These are phyloP conservation scores for Stagonosporopsis cucurbitacearum DNA, from an alignment of 2,329 filamentous ascomycete genomes.

Conservation along the genomic window DNA sequence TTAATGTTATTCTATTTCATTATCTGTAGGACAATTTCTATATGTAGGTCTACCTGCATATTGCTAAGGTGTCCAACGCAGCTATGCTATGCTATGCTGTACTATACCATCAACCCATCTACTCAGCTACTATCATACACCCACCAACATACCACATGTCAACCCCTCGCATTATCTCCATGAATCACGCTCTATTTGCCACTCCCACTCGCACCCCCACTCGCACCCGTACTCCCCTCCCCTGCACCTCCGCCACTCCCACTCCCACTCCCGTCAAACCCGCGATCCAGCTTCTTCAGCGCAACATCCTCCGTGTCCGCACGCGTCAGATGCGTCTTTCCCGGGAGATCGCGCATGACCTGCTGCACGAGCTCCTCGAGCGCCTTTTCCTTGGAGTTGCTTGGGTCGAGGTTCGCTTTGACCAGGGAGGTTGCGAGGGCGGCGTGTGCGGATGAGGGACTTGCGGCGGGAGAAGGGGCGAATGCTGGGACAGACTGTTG, in stretches of 20 bases:
- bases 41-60: too few relatives aligned
- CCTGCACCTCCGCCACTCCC: background rate
- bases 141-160: too few relatives aligned
- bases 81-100: too few relatives aligned
- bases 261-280: slow-evolving; percentile 37
- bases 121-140: too few relatives aligned
- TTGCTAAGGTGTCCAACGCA: too few relatives aligned
- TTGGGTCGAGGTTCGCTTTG: background rate
- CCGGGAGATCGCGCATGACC: slow-evolving; percentile 54
- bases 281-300: slow-evolving; percentile 54
- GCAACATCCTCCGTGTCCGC: slow-evolving; percentile 45
- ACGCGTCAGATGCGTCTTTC: slow-evolving; percentile 36
- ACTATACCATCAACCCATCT: too few relatives aligned
- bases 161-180: too few relatives aligned
- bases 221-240: background rate
- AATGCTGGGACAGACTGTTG: slow-evolving; percentile 1
- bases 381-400: slow-evolving; percentile 54
- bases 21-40: too few relatives aligned
- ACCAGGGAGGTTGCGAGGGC: background rate
- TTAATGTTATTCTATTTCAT: too few relatives aligned
- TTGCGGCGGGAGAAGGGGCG: too few relatives aligned
- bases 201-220: background rate
- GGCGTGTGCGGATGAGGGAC: background rate
- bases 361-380: slow-evolving; percentile 54
- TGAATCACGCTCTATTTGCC: background rate